These are phyloP conservation scores for Pyrrhoderma noxium DNA, from an alignment of 1,284 basidiomycete species.

Conservation along the genomic window DNA sequence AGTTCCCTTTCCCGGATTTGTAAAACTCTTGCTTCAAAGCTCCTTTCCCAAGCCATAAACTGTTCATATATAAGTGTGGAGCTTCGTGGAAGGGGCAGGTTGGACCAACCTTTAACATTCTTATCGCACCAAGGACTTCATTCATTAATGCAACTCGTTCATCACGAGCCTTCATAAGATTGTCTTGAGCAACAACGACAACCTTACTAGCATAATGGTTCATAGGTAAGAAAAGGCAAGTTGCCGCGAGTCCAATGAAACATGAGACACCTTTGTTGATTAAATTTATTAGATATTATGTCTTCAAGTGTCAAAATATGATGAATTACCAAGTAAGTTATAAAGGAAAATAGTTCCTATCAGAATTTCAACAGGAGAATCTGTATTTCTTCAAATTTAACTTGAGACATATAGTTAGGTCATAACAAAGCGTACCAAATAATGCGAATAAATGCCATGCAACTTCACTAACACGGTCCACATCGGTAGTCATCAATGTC, in stretches of 20 bases:
- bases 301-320: neutral
- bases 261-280: constrained; percentile 47
- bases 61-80: constrained; percentile 23
- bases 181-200: constrained; percentile 79
- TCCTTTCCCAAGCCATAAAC: constrained; percentile 95
- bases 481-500: constrained; percentile 85
- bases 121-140: constrained; percentile 81
- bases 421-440: constrained; percentile 41
- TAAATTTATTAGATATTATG: too few relatives aligned
- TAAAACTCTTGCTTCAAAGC: constrained; percentile 74
- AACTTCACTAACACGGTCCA: constrained; percentile 83
- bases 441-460: constrained; percentile 71
- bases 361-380: constrained; percentile 81
- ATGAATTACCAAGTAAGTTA: constrained; percentile 57
- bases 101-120: constrained; percentile 77
- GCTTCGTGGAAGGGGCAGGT: neutral
- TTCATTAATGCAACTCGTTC: constrained; percentile 90
- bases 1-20: constrained; percentile 74
- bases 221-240: constrained; percentile 77
- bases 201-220: constrained; percentile 85
- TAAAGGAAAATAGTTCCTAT: constrained; percentile 80
- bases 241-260: constrained; percentile 77
- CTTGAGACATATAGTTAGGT: neutral
- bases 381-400: constrained; percentile 29
- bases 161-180: constrained; percentile 87